phyloP scores from a whole-genome alignment of 1,284 basidiomycete genomes.

The Apiotrichum akiyoshidainum region DNA sequence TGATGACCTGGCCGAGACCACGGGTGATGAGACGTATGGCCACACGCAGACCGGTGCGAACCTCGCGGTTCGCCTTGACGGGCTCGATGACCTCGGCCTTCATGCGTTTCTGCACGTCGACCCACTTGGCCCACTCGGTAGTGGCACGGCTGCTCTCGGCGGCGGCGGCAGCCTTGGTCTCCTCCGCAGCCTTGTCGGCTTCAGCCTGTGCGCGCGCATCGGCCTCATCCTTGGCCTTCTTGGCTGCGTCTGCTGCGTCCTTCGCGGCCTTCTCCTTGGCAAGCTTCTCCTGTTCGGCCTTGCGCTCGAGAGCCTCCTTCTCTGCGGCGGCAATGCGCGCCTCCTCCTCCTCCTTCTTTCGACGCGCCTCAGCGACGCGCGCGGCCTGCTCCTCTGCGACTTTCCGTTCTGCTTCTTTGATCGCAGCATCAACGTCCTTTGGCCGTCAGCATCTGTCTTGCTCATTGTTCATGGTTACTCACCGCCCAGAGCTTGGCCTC shows the following conservation, averaged over 20 bases:
- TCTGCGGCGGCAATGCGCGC: slow-evolving; percentile 25
- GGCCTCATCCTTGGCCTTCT: slow-evolving; percentile 17
- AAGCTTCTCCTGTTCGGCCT: slow-evolving; percentile 27
- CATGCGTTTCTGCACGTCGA: slow-evolving; percentile 62
- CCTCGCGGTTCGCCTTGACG: slow-evolving; percentile 64
- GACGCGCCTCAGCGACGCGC: slow-evolving; percentile 13
- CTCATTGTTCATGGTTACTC: slow-evolving; percentile 11
- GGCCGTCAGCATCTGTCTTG: background rate
- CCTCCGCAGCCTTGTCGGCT: slow-evolving; percentile 10
- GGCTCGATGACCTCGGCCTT: slow-evolving; percentile 70
- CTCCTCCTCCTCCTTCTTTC: slow-evolving; percentile 27
- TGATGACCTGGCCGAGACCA: slow-evolving; percentile 87
- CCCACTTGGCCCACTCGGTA: slow-evolving; percentile 67
- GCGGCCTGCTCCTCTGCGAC: slow-evolving; percentile 24
- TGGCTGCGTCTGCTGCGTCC: slow-evolving; percentile 20
- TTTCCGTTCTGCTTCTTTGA: slow-evolving; percentile 23
- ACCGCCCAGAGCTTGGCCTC: slow-evolving; percentile 42
- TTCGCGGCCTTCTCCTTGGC: slow-evolving; percentile 24
- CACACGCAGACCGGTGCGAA: slow-evolving; percentile 53
- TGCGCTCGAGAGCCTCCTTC: slow-evolving; percentile 25
- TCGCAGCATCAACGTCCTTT: slow-evolving; percentile 42
- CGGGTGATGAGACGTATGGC: slow-evolving; percentile 82
- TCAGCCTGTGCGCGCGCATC: slow-evolving; percentile 13
- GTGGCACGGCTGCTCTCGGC: slow-evolving; percentile 43
- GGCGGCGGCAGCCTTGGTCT: slow-evolving; percentile 15